A percentile compares a stretch with the other conserved stretches of the same genome.
Evolutionary conservation across 331 rosid genomes (phyloP).

Genomic region (Quercus tomentella): DNA sequence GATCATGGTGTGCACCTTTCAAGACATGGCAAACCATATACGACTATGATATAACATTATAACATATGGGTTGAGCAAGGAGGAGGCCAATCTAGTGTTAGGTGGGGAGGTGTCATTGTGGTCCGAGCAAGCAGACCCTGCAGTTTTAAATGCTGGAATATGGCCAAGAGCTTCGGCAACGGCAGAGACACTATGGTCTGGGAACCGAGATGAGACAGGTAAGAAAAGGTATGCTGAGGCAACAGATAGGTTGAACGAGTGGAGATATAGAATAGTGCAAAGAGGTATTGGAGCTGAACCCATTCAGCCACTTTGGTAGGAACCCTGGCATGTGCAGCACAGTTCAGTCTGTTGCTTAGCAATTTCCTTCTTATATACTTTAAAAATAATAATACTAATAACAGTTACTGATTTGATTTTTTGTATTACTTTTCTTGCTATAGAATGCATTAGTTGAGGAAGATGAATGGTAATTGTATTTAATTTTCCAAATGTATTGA

Average conservation of each 20-base stretch:
- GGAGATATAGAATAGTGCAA: slow-evolving; percentile 71
- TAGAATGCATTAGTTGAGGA: too few relatives aligned
- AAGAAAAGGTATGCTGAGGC: slow-evolving; percentile 68
- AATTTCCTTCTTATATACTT: background rate
- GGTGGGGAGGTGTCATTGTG: slow-evolving; percentile 90
- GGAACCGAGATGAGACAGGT: slow-evolving; percentile 60
- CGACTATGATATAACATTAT: too few relatives aligned
- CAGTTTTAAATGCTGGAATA: slow-evolving; percentile 61
- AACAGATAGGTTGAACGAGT: slow-evolving; percentile 74
- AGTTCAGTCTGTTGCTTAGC: slow-evolving; percentile 18
- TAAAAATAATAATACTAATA: too few relatives aligned
- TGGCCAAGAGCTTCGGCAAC: slow-evolving; percentile 86
- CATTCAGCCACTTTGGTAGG: slow-evolving; percentile 88
- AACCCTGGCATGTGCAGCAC: slow-evolving; percentile 87
- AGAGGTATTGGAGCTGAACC: slow-evolving; percentile 87
- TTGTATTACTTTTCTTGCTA: too few relatives aligned
- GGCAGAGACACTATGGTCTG: slow-evolving; percentile 83
- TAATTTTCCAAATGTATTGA: too few relatives aligned
- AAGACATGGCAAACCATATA: too few relatives aligned
- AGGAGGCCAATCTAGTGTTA: too few relatives aligned
- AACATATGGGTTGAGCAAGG: too few relatives aligned
- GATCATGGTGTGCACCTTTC: too few relatives aligned
- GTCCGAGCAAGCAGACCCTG: slow-evolving; percentile 79
- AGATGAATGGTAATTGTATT: too few relatives aligned
- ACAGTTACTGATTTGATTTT: too few relatives aligned